Conservation (phyloP, 495 filamentous ascomycete genomes). For the Xylaria grammica region DNA sequence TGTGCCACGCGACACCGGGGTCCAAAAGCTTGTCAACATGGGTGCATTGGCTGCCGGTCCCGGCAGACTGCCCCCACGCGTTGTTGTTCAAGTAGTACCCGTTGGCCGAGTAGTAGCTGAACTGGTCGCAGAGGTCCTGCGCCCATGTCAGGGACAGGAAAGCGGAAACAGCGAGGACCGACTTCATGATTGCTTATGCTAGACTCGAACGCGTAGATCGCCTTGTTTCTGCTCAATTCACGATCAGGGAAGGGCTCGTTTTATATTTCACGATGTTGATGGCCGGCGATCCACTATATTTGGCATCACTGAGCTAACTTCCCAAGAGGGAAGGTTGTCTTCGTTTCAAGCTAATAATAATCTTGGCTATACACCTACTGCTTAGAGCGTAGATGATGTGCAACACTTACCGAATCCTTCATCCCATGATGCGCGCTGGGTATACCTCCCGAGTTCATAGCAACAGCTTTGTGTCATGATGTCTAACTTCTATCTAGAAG, state of each 20-base stretch:
- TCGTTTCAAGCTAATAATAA: slow-evolving; percentile 21
- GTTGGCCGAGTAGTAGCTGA: slow-evolving; percentile 38
- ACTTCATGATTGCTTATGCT: slow-evolving; percentile 20
- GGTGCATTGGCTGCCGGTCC: slow-evolving; percentile 63
- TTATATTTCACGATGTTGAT: neutral
- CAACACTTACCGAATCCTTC: neutral
- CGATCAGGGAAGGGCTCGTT: neutral
- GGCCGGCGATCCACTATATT: neutral
- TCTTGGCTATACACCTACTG: neutral
- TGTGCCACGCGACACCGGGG: slow-evolving; percentile 58
- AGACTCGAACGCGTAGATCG: neutral
- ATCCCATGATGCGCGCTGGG: neutral
- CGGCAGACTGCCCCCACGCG: slow-evolving; percentile 55
- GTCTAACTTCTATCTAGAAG: too few species aligned
- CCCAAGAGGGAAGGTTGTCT: slow-evolving; percentile 14
- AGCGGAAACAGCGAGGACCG: slow-evolving; percentile 9
- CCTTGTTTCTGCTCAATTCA: neutral
- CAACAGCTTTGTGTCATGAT: neutral
- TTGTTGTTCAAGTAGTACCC: slow-evolving; percentile 56
- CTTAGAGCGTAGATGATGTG: neutral
- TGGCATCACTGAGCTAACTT: neutral
- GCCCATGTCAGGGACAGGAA: slow-evolving; percentile 14
- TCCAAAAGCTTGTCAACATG: slow-evolving; percentile 54
- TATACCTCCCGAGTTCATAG: too few species aligned
- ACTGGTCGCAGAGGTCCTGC: slow-evolving; percentile 46